Percentiles rank a stretch among this genome's conserved stretches.
Evolutionary conservation across 2,329 filamentous ascomycete genomes (phyloP).

Genomic region (Talaromyces pinophilus): DNA sequence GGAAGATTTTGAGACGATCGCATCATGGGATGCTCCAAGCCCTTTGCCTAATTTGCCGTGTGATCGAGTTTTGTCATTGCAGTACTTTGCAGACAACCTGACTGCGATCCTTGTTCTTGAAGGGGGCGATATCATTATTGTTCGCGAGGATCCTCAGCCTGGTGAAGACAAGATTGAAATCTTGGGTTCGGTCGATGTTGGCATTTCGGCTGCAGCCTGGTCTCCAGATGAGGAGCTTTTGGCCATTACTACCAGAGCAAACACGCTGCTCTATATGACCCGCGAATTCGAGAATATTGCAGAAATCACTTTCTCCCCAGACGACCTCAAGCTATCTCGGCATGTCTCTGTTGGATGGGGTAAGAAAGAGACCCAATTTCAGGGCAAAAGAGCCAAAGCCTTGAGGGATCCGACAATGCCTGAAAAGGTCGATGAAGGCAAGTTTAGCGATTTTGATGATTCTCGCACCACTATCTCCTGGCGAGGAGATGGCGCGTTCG

Average conservation of each 20-base stretch:
- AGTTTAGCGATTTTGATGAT: slow-evolving; percentile 73
- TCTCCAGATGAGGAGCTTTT: slow-evolving; percentile 93
- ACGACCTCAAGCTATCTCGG: slow-evolving; percentile 82
- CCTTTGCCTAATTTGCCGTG: slow-evolving; percentile 72
- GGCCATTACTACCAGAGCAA: slow-evolving; percentile 74
- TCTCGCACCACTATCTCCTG: slow-evolving; percentile 74
- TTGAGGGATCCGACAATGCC: slow-evolving; percentile 92
- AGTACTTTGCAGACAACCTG: slow-evolving; percentile 79
- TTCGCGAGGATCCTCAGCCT: slow-evolving; percentile 68
- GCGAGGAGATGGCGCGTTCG: slow-evolving; percentile 89
- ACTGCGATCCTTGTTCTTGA: slow-evolving; percentile 81
- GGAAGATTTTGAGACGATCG: slow-evolving; percentile 57
- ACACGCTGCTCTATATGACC: slow-evolving; percentile 89
- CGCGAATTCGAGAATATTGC: slow-evolving; percentile 82
- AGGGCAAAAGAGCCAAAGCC: slow-evolving; percentile 83
- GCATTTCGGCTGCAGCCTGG: slow-evolving; percentile 87
- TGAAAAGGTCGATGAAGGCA: slow-evolving; percentile 83
- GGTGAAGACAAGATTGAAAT: slow-evolving; percentile 87
- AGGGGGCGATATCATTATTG: slow-evolving; percentile 85
- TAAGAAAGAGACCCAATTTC: slow-evolving; percentile 96
- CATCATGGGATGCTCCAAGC: slow-evolving; percentile 86
- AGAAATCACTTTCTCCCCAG: slow-evolving; percentile 68
- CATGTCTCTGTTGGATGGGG: slow-evolving; percentile 98
- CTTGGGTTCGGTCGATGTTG: slow-evolving; percentile 88
- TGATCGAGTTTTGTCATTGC: slow-evolving; percentile 75